Conservation (phyloP, 345 rosid genomes). For the Erysimum cheiranthoides region DNA sequence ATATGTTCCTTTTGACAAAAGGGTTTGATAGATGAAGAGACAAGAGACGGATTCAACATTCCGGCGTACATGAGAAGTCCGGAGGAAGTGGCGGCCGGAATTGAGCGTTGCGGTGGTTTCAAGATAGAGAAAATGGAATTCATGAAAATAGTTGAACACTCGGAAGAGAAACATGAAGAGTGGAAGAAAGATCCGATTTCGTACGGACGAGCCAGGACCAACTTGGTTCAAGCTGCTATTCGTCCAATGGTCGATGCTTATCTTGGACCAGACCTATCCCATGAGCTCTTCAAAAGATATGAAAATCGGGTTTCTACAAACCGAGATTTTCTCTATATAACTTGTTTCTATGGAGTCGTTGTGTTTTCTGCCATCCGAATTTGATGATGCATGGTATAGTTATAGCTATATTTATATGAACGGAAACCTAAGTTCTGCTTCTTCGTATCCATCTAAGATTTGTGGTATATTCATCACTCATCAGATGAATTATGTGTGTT, state of each 20-base stretch:
- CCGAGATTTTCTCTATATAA: conserved; percentile 50
- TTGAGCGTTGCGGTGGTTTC: conserved; percentile 58
- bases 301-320: conserved; percentile 52
- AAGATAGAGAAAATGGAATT: conserved; percentile 58
- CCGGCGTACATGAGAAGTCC: conserved; percentile 69
- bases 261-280: conserved; percentile 54
- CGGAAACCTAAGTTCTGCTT: conserved; percentile 7
- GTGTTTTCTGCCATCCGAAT: conserved; percentile 52
- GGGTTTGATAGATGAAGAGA: conserved; percentile 61
- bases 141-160: conserved; percentile 53
- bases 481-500: not conserved
- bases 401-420: not conserved
- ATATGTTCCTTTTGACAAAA: conserved; percentile 32
- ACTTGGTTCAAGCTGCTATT: conserved; percentile 59
- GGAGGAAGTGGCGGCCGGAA: conserved; percentile 59
- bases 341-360: conserved; percentile 60
- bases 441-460: not conserved
- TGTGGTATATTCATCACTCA: conserved; percentile 13
- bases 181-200: conserved; percentile 60
- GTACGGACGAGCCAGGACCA: conserved; percentile 61
- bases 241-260: conserved; percentile 59
- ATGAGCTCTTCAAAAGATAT: conserved; percentile 55
- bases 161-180: conserved; percentile 56
- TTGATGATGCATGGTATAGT: conserved; percentile 24
- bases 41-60: conserved; percentile 64